phyloP scores from a whole-genome alignment of 768 basidiomycete genomes.

The Amylocystis lapponica region DNA sequence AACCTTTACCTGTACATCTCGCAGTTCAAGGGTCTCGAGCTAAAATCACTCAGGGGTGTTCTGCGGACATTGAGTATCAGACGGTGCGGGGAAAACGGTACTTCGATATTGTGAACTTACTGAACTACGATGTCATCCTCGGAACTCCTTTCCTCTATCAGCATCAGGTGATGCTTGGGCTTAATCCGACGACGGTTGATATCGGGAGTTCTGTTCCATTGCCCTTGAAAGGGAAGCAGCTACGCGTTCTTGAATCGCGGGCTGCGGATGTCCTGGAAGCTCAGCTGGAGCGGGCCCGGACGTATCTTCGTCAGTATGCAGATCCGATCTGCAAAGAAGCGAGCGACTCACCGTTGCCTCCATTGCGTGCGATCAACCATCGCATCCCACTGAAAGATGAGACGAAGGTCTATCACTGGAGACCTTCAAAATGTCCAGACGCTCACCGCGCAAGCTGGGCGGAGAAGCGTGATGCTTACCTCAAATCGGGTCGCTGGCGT shows the following conservation, averaged over 20 bases:
- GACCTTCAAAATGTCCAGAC: constrained; percentile 23
- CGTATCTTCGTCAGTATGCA: constrained; percentile 13
- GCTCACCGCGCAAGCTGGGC: constrained; percentile 11
- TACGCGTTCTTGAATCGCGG: constrained; percentile 8
- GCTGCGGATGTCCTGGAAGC: constrained; percentile 7
- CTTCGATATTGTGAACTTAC: constrained; percentile 24
- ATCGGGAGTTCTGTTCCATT: constrained; percentile 10
- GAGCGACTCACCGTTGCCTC: constrained; percentile 18
- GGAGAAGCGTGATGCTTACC: constrained; percentile 17
- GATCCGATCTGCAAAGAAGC: constrained; percentile 10
- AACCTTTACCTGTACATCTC: constrained; percentile 32
- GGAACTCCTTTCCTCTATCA: constrained; percentile 29
- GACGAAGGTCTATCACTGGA: constrained; percentile 28
- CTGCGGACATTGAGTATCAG: constrained; percentile 29
- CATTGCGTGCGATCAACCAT: constrained; percentile 30
- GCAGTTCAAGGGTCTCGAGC: constrained; percentile 37
- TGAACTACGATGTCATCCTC: constrained; percentile 24
- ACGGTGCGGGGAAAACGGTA: constrained; percentile 20
- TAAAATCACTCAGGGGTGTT: constrained; percentile 27
- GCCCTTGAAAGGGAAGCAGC: constrained; percentile 10
- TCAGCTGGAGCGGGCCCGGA: constrained; percentile 12
- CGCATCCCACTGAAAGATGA: constrained; percentile 29
- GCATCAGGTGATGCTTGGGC: constrained; percentile 13
- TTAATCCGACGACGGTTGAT: constrained; percentile 15
- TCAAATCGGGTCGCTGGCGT: constrained; percentile 25